phyloP scores from a whole-genome alignment of 164 flowering plant species.

The Chimonanthus salicifolius region DNA sequence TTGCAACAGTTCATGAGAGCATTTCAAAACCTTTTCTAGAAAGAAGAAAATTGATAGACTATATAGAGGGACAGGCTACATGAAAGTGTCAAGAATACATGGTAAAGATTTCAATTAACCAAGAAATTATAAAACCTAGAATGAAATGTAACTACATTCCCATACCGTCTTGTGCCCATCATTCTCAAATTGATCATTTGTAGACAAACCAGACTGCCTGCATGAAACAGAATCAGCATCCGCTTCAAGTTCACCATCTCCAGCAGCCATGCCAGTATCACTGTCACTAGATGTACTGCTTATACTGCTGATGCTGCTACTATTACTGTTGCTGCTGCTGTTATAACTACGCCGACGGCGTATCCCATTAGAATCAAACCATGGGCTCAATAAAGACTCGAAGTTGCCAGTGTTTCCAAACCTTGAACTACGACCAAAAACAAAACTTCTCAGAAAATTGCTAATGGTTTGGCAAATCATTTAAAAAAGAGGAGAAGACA shows the following conservation, averaged over 20 bases:
- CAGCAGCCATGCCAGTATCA: constrained; percentile 45
- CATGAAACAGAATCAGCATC: constrained; percentile 93
- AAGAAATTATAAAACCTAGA: not conserved
- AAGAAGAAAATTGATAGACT: not conserved
- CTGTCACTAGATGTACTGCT: constrained; percentile 84
- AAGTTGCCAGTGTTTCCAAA: constrained; percentile 34
- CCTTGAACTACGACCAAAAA: constrained; percentile 16
- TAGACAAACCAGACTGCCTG: constrained; percentile 70
- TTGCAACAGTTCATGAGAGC: no score
- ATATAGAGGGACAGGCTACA: not conserved
- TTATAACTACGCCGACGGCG: constrained; percentile 36
- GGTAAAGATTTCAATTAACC: not conserved
- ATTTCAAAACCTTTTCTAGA: no score
- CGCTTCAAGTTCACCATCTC: constrained; percentile 79
- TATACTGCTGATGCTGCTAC: constrained; percentile 77
- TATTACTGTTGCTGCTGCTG: constrained; percentile 83
- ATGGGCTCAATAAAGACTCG: constrained; percentile 44
- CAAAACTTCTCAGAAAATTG: constrained; percentile 7
- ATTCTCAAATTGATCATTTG: constrained; percentile 50
- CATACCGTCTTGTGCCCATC: constrained; percentile 55
- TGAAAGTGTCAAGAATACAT: not conserved
- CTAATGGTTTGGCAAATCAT: no score
- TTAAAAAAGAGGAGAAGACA: no score
- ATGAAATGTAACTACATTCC: not conserved
- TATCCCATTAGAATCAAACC: constrained; percentile 35